A percentile compares a stretch with the other conserved stretches of the same genome.
These are phyloP conservation scores for Epithele typhae DNA, from an alignment of 768 basidiomycete genomes.

Conservation along the genomic window DNA sequence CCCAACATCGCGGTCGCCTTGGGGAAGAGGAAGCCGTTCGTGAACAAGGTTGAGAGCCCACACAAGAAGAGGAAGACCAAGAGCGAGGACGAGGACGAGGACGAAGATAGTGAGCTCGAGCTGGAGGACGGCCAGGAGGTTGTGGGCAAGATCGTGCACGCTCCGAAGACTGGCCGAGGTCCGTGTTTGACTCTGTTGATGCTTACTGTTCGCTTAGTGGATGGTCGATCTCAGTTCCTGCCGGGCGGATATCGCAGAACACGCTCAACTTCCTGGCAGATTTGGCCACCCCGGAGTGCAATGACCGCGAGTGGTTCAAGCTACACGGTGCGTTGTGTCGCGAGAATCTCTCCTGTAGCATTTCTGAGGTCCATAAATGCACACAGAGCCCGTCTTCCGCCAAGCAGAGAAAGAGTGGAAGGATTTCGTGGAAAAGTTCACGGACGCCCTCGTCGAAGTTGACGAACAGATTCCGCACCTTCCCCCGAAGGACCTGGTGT, in stretches of 20 bases:
- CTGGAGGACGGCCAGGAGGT: constrained; percentile 64
- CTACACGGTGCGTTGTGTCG: constrained; percentile 2
- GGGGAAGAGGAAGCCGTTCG: constrained; percentile 9
- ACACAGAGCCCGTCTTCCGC: constrained; percentile 79
- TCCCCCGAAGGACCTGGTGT: constrained; percentile 87
- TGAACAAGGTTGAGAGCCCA: constrained; percentile 13
- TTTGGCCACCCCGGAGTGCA: constrained; percentile 69
- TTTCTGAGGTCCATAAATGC: no score
- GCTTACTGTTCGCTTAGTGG: not conserved
- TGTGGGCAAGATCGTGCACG: constrained; percentile 73
- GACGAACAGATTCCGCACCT: constrained; percentile 87
- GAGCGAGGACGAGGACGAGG: constrained; percentile 19
- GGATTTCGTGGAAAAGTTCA: constrained; percentile 71
- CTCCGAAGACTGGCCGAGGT: constrained; percentile 83
- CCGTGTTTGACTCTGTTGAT: constrained; percentile 20
- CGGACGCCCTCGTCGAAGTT: constrained; percentile 58
- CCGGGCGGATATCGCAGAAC: constrained; percentile 84
- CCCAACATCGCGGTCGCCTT: constrained; percentile 24
- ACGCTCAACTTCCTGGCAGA: constrained; percentile 73
- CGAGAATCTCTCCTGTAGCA: no score
- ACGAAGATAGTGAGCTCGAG: constrained; percentile 38
- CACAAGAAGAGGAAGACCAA: constrained; percentile 26
- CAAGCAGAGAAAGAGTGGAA: constrained; percentile 88
- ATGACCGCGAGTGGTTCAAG: constrained; percentile 67
- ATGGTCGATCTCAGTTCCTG: constrained; percentile 63